Base-by-base conservation (phyloP, 208 protist genomes). In the Wallacemonas rigidus region DNA sequence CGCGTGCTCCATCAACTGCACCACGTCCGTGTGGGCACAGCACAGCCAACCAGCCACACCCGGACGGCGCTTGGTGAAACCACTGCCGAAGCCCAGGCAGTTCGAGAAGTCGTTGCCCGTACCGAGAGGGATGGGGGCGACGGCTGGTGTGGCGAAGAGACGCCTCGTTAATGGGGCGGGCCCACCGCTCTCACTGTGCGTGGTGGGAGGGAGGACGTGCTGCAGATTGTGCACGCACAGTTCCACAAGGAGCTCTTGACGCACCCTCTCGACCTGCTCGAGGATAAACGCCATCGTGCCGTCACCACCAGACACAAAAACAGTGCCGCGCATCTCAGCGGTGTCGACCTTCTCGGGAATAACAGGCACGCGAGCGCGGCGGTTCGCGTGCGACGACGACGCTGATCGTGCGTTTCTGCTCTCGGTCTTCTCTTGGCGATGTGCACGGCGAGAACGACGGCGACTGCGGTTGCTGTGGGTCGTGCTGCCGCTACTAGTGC, bases 81-180 rank as follows among this genome's bases (percentile, higher is more conserved):
- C 83, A 5, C 50, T 71, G 44, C 91, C 89, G 65, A 96, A 94
- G 36, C 91, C 91, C 15, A 94, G 61, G 41, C 79, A 91, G 77
- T 87, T 90, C 67, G 84, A 88, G 77, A 79, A 92, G 71, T 96
- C 91, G 77, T 96, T 96, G 40, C 91, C 91, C 1, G 91, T 96
- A 14, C 91, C 91, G 35, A 94, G 78, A 11, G 91, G 84, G 39
- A 96, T 69, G 39, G 86, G 81, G 3, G 86, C 88, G 7, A 96
- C 60, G 26, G 91, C 91, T 8, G 91, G 91, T n/a, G 92, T 54
- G 15, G 71, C 82, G 71, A 82, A 89, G 71, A 73, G 80, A 12
- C 55, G 55, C 35, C 45, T n/a, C 50, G 40, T 56, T 3, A 47
- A 2, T 9, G 50, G 5, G 41, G n/a, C 43, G 11, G 8, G 6